Base-by-base conservation (phyloP, 2,329 filamentous ascomycete genomes). In the Claviceps fusiformis region DNA sequence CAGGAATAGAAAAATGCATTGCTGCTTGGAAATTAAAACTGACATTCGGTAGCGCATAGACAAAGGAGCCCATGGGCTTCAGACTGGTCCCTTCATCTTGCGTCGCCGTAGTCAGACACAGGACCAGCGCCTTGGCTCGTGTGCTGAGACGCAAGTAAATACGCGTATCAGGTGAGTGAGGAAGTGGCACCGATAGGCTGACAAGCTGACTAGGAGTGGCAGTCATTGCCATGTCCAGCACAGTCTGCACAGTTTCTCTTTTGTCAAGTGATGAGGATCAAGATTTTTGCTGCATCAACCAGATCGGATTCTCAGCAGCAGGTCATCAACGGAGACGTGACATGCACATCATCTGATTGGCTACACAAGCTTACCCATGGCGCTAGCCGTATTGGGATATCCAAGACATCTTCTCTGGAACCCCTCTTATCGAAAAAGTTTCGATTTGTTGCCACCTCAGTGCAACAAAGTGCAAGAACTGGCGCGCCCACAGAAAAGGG, bases 11-110 rank as follows among this genome's bases (percentile, higher is more conserved):
- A 72, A 4, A 11, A 46, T 24, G 19, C 24, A 24, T 2, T 24
- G 24, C 24, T 24, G 24, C 24, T 2, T 24, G 24, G 24, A 33
- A 37, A 43, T 7, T 9, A 45, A 24, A 7, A 53, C 51, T 53
- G 31, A 95, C 93, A 72, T 95, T 87, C 17, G 93, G 92, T 68
- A 98, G 81, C 3, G 91, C 88, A 67, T 95, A 97, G 49, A 97
- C 88, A 65, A 97, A 92, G 52, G 89, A 95, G 3, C 93, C 92
- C 70, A 97, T 78, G 52, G 79, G 73, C 45, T 79, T 73, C 8
- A 75, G 67, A 9, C 70, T 65, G 13, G 72, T 72, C n/a, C 70
- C 67, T 46, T 81, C 77, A 53, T 80, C 79, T 55, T 73, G 72
- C 31, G 75, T 67, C 3, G 77, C 74, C 0, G 82, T 85, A 1